Percentiles rank a stretch among this genome's conserved stretches.
Conservation (phyloP, 768 basidiomycete genomes). For the Gloeopeniophorella convolvens region DNA sequence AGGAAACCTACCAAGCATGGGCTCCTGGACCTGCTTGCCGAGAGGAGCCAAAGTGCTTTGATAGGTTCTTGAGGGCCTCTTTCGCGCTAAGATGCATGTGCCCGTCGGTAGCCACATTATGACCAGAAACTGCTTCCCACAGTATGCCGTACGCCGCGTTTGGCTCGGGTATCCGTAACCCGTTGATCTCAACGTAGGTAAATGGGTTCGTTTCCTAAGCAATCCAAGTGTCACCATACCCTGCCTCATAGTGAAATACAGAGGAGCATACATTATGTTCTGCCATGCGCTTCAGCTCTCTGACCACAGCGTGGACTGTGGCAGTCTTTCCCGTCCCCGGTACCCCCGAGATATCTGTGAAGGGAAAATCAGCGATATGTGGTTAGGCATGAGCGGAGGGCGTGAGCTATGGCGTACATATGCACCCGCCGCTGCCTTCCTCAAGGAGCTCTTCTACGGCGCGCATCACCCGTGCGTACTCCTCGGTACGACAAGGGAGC, state of each 20-base stretch:
- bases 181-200: slow-evolving; percentile 97
- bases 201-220: slow-evolving; percentile 87
- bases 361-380: not conserved
- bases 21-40: slow-evolving; percentile 65
- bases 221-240: not conserved
- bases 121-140: slow-evolving; percentile 89
- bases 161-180: slow-evolving; percentile 88
- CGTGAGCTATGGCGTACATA: slow-evolving; percentile 59
- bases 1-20: slow-evolving; percentile 72
- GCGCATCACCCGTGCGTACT: slow-evolving; percentile 69
- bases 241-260: not conserved
- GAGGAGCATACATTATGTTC: slow-evolving; percentile 54
- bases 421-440: slow-evolving; percentile 90
- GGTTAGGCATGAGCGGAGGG: not conserved
- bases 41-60: slow-evolving; percentile 66
- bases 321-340: slow-evolving; percentile 99
- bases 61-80: slow-evolving; percentile 75
- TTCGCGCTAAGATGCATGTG: slow-evolving; percentile 66
- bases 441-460: slow-evolving; percentile 82
- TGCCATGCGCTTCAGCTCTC: slow-evolving; percentile 86
- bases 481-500: slow-evolving; percentile 83
- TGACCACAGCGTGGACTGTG: slow-evolving; percentile 88
- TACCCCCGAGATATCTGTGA: slow-evolving; percentile 91
- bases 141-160: slow-evolving; percentile 86
- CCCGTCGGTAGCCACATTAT: slow-evolving; percentile 55